Conservation (phyloP, 306 rosid species). For the Dalbergia oliveri region DNA sequence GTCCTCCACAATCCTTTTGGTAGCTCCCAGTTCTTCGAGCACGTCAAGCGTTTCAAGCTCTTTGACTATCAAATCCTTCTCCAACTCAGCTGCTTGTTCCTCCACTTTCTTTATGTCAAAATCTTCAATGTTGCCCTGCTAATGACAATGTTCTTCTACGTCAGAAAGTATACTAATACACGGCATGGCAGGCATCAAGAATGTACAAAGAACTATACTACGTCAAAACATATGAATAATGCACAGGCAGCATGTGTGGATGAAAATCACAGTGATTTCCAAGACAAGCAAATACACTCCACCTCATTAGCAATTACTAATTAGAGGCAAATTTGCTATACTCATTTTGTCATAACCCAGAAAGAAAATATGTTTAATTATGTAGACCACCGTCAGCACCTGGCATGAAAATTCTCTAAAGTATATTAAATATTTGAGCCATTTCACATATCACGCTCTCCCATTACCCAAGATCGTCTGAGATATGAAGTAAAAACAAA, state of each 20-base stretch:
- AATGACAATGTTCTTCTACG: constrained; percentile 46
- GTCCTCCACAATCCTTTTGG: constrained; percentile 88
- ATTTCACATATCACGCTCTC: not conserved
- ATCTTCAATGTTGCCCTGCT: constrained; percentile 60
- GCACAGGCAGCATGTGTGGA: not conserved
- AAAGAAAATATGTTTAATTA: not conserved
- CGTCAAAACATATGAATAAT: not conserved
- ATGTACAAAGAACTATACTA: constrained; percentile 28
- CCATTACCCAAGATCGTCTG: not conserved
- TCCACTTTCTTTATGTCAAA: constrained; percentile 94
- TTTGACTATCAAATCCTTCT: constrained; percentile 94
- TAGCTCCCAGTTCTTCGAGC: constrained; percentile 87
- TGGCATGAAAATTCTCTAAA: not conserved
- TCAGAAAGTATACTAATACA: constrained; percentile 49
- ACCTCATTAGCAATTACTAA: not conserved
- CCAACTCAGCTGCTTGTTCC: constrained; percentile 94
- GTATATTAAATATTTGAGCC: not conserved
- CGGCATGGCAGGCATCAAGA: constrained; percentile 2
- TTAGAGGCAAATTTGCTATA: not conserved
- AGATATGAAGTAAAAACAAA: not conserved
- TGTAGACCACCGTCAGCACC: constrained; percentile 5
- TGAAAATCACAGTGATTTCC: not conserved
- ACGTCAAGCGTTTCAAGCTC: constrained; percentile 96
- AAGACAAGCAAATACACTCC: constrained; percentile 4
- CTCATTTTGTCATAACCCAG: constrained; percentile 28